phyloP scores from a whole-genome alignment of 805 yeast species.

The Candida rishiriensis region DNA sequence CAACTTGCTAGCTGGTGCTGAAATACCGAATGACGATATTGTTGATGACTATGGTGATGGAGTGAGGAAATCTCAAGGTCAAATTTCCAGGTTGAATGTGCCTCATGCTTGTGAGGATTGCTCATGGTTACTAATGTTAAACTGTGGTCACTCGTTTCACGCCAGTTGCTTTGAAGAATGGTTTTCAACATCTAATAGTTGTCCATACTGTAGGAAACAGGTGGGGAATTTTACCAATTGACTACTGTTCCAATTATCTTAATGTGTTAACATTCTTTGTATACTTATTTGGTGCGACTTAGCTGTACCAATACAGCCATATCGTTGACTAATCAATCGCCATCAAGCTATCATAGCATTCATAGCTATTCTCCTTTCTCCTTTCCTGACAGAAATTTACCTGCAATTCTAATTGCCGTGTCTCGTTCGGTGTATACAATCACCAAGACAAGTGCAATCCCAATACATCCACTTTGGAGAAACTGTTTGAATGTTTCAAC shows the following conservation, averaged over 20 bases:
- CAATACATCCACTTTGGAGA: constrained; percentile 36
- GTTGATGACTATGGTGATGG: neutral
- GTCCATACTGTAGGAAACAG: constrained; percentile 39
- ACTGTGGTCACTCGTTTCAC: constrained; percentile 39
- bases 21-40: neutral
- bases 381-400: too few relatives aligned
- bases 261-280: too few relatives aligned
- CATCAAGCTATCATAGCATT: too few relatives aligned
- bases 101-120: neutral
- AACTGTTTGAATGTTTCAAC: constrained; percentile 38
- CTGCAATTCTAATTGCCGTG: constrained; percentile 21
- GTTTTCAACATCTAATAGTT: constrained; percentile 34
- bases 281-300: neutral
- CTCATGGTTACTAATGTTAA: constrained; percentile 14
- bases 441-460: constrained; percentile 31
- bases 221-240: neutral
- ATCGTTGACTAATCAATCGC: too few relatives aligned
- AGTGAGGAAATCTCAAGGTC: too few relatives aligned
- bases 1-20: neutral
- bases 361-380: too few relatives aligned
- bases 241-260: neutral
- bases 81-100: too few relatives aligned
- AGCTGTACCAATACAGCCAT: neutral
- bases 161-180: constrained; percentile 35
- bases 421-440: constrained; percentile 38